Evolutionary conservation across 2,329 filamentous ascomycete genomes (phyloP).

Genomic region (Neoascochyta sp.): DNA sequence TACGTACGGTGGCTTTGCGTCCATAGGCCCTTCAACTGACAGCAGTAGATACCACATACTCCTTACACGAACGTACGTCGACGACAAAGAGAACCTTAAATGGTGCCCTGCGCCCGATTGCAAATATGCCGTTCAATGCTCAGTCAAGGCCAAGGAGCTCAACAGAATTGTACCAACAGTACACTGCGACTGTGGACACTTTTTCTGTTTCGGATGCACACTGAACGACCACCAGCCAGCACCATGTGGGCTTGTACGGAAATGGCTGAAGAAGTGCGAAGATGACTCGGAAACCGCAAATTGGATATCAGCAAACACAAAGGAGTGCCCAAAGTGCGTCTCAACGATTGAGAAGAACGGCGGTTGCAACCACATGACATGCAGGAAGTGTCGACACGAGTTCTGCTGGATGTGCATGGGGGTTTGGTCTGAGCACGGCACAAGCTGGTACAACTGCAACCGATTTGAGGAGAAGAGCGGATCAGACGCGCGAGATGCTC

Average conservation of each 20-base stretch:
- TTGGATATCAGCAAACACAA: constrained; percentile 98
- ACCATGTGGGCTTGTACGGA: constrained; percentile 85
- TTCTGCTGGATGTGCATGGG: constrained; percentile 99
- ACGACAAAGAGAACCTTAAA: constrained; percentile 91
- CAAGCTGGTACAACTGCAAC: constrained; percentile 99
- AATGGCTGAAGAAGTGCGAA: constrained; percentile 96
- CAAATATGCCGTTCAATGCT: constrained; percentile 85
- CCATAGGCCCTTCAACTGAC: too few relatives aligned
- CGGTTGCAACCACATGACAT: constrained; percentile 97
- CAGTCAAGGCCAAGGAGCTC: constrained; percentile 82
- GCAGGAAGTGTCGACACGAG: constrained; percentile 89
- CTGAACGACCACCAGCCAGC: constrained; percentile 88
- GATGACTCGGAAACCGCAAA: constrained; percentile 98
- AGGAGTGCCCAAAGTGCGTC: constrained; percentile 92
- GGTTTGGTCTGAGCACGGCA: constrained; percentile 96
- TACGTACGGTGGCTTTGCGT: too few relatives aligned
- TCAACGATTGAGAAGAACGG: constrained; percentile 99
- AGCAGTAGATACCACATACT: constrained; percentile 71
- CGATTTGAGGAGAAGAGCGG: constrained; percentile 95
- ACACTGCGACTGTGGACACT: constrained; percentile 74
- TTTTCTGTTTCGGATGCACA: constrained; percentile 94
- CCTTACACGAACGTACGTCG: constrained; percentile 90
- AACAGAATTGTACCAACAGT: constrained; percentile 85
- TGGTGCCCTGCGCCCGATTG: constrained; percentile 99
- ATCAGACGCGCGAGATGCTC: constrained; percentile 81